Percentiles rank a stretch among this genome's conserved stretches.
These are phyloP conservation scores for Gossypioides kirkii DNA, from an alignment of 345 rosid species.

Conservation along the genomic window DNA sequence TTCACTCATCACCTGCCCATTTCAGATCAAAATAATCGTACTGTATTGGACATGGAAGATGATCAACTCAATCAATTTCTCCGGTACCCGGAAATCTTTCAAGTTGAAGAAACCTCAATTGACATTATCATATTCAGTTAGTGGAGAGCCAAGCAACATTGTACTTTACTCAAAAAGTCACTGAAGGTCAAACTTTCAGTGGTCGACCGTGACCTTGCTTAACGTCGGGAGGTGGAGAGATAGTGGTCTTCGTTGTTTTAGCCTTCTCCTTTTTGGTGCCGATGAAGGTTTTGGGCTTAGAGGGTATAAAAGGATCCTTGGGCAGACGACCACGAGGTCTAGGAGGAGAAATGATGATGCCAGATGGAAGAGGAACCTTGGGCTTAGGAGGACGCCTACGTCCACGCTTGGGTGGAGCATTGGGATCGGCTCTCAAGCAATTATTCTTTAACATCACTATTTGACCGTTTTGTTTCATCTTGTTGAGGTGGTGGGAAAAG, in stretches of 20 bases:
- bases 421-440: conserved; percentile 68
- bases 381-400: conserved; percentile 92
- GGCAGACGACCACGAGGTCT: conserved; percentile 83
- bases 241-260: conserved; percentile 18
- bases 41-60: too few species aligned
- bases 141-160: conserved; percentile 18
- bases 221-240: conserved; percentile 14
- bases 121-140: conserved; percentile 5
- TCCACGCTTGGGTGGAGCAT: conserved; percentile 80
- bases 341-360: conserved; percentile 29
- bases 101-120: too few species aligned
- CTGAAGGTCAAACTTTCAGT: conserved; percentile 55
- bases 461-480: conserved; percentile 61
- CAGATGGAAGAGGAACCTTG: conserved; percentile 25
- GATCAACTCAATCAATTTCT: too few species aligned
- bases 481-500: conserved; percentile 56
- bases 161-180: conserved; percentile 31
- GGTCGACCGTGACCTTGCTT: conserved; percentile 77
- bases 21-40: too few species aligned
- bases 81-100: too few species aligned
- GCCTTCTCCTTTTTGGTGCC: conserved; percentile 43
- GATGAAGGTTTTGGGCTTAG: conserved; percentile 14
- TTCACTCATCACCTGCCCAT: too few species aligned
- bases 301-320: conserved; percentile 42
- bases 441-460: conserved; percentile 59